phyloP scores from a whole-genome alignment of 495 filamentous ascomycete species.

The Margaritispora aquatica region DNA sequence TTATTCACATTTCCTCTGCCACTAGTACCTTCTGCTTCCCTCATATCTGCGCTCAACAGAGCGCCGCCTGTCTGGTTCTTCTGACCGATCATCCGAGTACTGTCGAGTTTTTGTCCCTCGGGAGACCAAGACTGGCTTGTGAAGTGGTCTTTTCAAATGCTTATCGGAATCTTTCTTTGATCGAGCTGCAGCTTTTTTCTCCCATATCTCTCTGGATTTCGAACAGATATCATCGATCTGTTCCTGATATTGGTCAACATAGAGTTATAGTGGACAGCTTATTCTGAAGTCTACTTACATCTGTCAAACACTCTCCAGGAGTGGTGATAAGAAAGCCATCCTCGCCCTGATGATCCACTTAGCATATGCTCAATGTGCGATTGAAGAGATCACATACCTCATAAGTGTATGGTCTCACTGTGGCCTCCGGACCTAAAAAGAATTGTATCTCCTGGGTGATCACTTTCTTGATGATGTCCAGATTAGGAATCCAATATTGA shows the following conservation, averaged over 20 bases:
- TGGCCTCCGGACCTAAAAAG: conserved; percentile 47
- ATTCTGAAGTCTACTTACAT: conserved; percentile 34
- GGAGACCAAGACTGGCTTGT: conserved; percentile 44
- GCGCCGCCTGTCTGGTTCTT: conserved; percentile 5
- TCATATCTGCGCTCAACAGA: conserved; percentile 15
- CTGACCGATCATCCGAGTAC: conserved; percentile 15
- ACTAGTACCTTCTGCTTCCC: neutral
- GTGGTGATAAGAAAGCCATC: conserved; percentile 51
- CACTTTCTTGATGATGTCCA: conserved; percentile 51
- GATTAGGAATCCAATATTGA: conserved; percentile 50
- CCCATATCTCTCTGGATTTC: conserved; percentile 50
- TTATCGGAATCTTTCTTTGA: conserved; percentile 39
- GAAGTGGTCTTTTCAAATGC: conserved; percentile 47
- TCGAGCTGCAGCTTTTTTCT: conserved; percentile 47
- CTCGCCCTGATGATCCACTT: conserved; percentile 36
- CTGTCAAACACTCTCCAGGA: conserved; percentile 45
- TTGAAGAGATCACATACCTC: conserved; percentile 31
- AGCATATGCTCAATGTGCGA: conserved; percentile 25
- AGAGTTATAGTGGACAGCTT: neutral
- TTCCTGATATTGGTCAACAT: conserved; percentile 32
- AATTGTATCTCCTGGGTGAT: conserved; percentile 51
- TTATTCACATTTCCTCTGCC: neutral
- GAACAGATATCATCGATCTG: conserved; percentile 53
- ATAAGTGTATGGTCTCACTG: conserved; percentile 46
- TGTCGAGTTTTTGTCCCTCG: conserved; percentile 23